Evolutionary conservation across 169 alveolate species (phyloP).

Genomic region (Cryptosporidium ryanae): DNA sequence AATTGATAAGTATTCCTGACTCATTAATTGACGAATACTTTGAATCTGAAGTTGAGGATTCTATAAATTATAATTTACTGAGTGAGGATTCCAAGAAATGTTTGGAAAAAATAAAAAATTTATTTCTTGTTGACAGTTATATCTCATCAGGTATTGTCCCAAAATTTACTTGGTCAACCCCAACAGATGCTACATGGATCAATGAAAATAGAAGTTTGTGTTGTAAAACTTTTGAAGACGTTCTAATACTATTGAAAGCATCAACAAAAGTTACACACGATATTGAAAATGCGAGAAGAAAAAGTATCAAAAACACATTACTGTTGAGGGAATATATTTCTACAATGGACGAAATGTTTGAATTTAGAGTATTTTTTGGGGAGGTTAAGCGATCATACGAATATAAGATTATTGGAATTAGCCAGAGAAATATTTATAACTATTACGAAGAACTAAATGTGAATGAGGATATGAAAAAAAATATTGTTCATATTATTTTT

Average conservation of each 20-base stretch:
- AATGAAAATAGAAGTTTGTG: conserved; percentile 17
- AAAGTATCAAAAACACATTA: conserved; percentile 1
- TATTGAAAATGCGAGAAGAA: conserved; percentile 14
- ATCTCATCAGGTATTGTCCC: conserved; percentile 14
- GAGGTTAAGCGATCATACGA: background rate
- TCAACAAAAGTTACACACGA: conserved; percentile 56
- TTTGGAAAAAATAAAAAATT: conserved; percentile 15
- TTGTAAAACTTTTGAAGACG: conserved; percentile 34
- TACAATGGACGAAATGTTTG: conserved; percentile 24
- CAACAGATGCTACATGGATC: conserved; percentile 71
- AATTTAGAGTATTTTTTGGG: conserved; percentile 48
- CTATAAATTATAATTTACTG: background rate
- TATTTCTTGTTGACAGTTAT: background rate
- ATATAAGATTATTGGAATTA: conserved; percentile 42
- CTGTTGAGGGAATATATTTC: conserved; percentile 53
- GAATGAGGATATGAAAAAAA: background rate
- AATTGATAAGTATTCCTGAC: conserved; percentile 33
- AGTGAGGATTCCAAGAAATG: conserved; percentile 20
- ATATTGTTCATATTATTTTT: conserved; percentile 2
- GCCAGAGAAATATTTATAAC: conserved; percentile 30
- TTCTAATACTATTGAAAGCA: conserved; percentile 36
- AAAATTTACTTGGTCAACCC: conserved; percentile 74
- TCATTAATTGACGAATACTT: conserved; percentile 41
- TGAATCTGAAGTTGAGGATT: conserved; percentile 6
- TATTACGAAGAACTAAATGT: conserved; percentile 25